Conservation (phyloP, 441 rosid genomes). For the Metrosideros polymorpha region DNA sequence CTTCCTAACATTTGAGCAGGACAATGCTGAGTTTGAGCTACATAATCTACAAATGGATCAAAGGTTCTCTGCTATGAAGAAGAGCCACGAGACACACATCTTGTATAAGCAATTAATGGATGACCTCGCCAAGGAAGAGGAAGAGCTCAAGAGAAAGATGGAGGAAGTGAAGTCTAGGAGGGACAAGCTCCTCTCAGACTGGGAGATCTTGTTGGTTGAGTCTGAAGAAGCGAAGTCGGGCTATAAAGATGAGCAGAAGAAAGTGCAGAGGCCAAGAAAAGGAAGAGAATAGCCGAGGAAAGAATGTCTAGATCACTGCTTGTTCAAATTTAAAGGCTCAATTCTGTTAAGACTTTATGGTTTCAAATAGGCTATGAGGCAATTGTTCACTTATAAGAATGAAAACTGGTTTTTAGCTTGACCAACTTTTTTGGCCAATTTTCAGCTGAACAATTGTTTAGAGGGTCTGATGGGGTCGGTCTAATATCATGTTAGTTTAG, state of each 20-base stretch:
- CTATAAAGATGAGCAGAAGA: neutral
- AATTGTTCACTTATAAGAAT: neutral
- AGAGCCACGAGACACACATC: neutral
- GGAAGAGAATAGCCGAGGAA: neutral
- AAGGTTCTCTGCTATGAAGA: neutral
- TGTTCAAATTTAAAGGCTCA: neutral
- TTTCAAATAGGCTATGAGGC: neutral
- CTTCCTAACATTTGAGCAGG: neutral
- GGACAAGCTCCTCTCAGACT: neutral
- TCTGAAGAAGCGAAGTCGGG: neutral
- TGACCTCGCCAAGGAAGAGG: neutral
- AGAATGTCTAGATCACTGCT: neutral
- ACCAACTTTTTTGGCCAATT: neutral
- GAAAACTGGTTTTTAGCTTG: neutral
- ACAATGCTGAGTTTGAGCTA: neutral
- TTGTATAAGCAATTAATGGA: neutral
- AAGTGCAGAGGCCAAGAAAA: neutral
- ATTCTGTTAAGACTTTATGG: neutral
- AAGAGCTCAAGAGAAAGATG: neutral
- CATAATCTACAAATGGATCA: neutral
- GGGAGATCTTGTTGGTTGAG: neutral
- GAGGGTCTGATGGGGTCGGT: neutral
- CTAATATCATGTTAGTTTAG: neutral
- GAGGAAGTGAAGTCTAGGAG: neutral
- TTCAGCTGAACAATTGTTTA: neutral